Conservation (phyloP, 1,284 basidiomycete genomes). For the Afroboletus lepidellus region DNA sequence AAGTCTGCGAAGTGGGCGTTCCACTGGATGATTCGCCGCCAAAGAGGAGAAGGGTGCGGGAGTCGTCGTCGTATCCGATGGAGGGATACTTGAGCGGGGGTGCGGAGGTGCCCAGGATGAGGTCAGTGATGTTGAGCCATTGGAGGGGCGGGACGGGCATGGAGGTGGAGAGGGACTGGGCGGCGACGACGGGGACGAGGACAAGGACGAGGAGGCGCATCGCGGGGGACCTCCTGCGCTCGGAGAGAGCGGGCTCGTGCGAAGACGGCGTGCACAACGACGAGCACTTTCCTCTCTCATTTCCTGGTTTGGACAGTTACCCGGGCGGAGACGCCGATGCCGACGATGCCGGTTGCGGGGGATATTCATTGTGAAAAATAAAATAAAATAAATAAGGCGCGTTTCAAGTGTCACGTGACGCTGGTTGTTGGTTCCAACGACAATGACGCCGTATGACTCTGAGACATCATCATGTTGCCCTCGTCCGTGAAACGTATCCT, state of each 20-base stretch:
- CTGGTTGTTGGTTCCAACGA: not conserved
- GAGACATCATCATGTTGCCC: conserved; percentile 5
- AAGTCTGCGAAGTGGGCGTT: conserved; percentile 62
- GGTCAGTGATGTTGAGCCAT: conserved; percentile 69
- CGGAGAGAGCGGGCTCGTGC: conserved; percentile 21
- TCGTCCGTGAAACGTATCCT: conserved; percentile 42
- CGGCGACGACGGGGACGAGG: not conserved
- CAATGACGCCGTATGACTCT: not conserved
- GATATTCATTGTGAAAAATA: no score
- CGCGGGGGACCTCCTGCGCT: conserved; percentile 11
- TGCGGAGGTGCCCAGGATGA: conserved; percentile 52
- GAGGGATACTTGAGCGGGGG: conserved; percentile 70
- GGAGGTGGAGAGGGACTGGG: conserved; percentile 36
- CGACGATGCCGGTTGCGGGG: conserved; percentile 15
- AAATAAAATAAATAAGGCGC: no score
- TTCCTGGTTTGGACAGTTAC: conserved; percentile 14
- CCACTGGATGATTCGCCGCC: conserved; percentile 70
- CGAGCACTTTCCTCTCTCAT: conserved; percentile 8
- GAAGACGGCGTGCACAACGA: conserved; percentile 17
- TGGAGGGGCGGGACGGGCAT: conserved; percentile 53
- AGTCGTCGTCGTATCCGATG: conserved; percentile 60
- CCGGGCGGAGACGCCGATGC: conserved; percentile 12
- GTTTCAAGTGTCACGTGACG: conserved; percentile 8
- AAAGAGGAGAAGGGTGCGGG: conserved; percentile 64
- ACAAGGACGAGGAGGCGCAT: conserved; percentile 3